Conservation (phyloP, 352 stramenopile genomes). For the Phytophthora palmivora region DNA sequence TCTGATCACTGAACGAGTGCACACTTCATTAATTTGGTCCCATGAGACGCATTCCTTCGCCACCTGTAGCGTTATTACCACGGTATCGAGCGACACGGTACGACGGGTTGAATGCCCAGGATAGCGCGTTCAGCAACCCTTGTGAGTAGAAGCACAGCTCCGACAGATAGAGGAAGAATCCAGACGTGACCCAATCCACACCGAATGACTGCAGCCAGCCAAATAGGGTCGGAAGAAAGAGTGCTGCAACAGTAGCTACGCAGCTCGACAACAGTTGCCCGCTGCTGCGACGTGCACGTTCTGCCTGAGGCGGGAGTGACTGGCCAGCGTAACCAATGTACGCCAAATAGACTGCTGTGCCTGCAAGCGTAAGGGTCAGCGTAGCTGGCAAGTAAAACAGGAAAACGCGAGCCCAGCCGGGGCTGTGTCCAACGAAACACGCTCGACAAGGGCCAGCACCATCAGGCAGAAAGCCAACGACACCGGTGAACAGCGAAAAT, state of each 20-base stretch:
- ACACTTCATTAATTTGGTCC: slow-evolving; percentile 40
- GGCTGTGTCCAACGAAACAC: slow-evolving; percentile 62
- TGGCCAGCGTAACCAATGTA: slow-evolving; percentile 14
- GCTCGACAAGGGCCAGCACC: slow-evolving; percentile 58
- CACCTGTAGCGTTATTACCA: slow-evolving; percentile 28
- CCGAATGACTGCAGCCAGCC: slow-evolving; percentile 51
- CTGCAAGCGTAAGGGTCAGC: slow-evolving; percentile 44
- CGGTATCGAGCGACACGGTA: slow-evolving; percentile 52
- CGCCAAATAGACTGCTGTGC: slow-evolving; percentile 43
- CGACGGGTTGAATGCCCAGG: slow-evolving; percentile 67
- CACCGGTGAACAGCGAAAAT: slow-evolving; percentile 60
- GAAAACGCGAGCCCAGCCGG: slow-evolving; percentile 58
- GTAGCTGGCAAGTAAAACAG: slow-evolving; percentile 68
- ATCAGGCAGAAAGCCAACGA: slow-evolving; percentile 77
- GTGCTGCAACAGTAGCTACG: slow-evolving; percentile 46
- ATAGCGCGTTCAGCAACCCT: slow-evolving; percentile 60
- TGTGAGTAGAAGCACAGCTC: slow-evolving; percentile 75
- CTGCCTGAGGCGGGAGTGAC: slow-evolving; percentile 36
- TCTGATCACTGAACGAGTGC: slow-evolving; percentile 4
- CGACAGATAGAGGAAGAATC: slow-evolving; percentile 57
- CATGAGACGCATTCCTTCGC: slow-evolving; percentile 37
- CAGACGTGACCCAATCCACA: slow-evolving; percentile 39
- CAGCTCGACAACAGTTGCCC: slow-evolving; percentile 60
- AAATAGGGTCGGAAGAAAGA: slow-evolving; percentile 54
- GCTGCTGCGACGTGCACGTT: slow-evolving; percentile 50